Conservation (phyloP, 106 monocot genomes). For the Dendrobium chrysotoxum region DNA sequence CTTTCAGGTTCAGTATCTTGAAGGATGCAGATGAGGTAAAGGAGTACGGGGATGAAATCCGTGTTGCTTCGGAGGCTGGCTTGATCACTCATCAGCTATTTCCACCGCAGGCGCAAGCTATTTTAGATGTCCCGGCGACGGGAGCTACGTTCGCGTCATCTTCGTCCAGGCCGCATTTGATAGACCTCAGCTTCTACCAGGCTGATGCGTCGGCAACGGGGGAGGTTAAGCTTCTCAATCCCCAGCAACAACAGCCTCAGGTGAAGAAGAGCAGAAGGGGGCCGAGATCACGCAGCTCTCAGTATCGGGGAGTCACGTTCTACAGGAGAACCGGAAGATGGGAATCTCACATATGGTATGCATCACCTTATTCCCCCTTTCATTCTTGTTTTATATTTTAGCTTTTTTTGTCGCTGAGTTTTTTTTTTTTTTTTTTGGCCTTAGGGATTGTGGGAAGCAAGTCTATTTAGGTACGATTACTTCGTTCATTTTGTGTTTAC, state of each 20-base stretch:
- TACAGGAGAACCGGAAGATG: constrained; percentile 62
- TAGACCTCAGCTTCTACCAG: constrained; percentile 38
- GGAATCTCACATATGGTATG: constrained; percentile 69
- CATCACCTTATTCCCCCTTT: not conserved
- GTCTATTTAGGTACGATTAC: constrained; percentile 42
- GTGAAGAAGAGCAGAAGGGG: constrained; percentile 68
- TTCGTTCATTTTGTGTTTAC: not conserved
- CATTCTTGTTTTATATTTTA: not conserved
- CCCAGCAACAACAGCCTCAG: constrained; percentile 24
- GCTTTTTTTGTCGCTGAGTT: not conserved
- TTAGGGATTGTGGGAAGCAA: constrained; percentile 61
- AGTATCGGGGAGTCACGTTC: constrained; percentile 64
- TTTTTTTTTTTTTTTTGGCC: not conserved
- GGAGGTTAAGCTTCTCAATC: constrained; percentile 12
- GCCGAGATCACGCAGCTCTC: constrained; percentile 57
- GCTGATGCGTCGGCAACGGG: not conserved
- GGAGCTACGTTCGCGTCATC: not conserved
- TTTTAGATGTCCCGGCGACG: not conserved
- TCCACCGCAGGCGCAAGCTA: constrained; percentile 2
- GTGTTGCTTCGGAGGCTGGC: not conserved
- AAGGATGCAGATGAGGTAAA: constrained; percentile 24
- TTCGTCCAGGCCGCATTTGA: constrained; percentile 17
- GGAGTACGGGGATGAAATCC: constrained; percentile 6
- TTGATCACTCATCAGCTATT: constrained; percentile 29
- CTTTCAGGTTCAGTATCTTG: constrained; percentile 50